These are phyloP conservation scores for Colletotrichum somersetense DNA, from an alignment of 2,329 filamentous ascomycete species.

Conservation along the genomic window DNA sequence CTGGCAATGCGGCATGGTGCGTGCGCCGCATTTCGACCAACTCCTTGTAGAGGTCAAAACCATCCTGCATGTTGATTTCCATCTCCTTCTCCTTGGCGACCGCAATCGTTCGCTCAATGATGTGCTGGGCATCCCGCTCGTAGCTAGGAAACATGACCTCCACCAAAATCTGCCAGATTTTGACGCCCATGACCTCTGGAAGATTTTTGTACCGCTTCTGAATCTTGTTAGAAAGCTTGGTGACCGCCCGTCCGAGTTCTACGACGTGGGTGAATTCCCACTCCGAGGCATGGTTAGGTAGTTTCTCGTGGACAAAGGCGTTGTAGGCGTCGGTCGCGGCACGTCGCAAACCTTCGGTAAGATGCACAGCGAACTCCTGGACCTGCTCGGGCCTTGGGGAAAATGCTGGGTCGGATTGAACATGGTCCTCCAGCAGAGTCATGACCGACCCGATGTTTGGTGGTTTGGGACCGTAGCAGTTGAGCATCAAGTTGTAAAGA, in stretches of 20 bases:
- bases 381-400: slow-evolving; percentile 76
- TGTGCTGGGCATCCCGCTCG: slow-evolving; percentile 87
- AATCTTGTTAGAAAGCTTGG: slow-evolving; percentile 87
- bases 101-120: slow-evolving; percentile 84
- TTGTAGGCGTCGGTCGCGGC: slow-evolving; percentile 86
- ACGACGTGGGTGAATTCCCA: slow-evolving; percentile 96
- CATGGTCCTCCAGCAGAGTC: slow-evolving; percentile 83
- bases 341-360: slow-evolving; percentile 78
- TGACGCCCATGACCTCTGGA: slow-evolving; percentile 84
- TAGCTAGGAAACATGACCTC: slow-evolving; percentile 90
- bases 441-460: slow-evolving; percentile 84
- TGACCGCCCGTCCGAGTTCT: slow-evolving; percentile 86
- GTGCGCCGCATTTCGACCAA: slow-evolving; percentile 87
- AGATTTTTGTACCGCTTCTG: slow-evolving; percentile 92
- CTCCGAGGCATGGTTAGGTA: slow-evolving; percentile 82
- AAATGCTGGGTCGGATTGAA: slow-evolving; percentile 83
- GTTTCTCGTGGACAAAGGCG: slow-evolving; percentile 80
- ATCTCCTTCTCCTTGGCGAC: slow-evolving; percentile 75
- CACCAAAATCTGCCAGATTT: slow-evolving; percentile 77
- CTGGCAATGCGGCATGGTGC: slow-evolving; percentile 80
- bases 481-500: slow-evolving; percentile 87
- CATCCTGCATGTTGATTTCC: slow-evolving; percentile 89
- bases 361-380: slow-evolving; percentile 77
- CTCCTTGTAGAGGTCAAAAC: slow-evolving; percentile 93
- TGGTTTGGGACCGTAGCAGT: slow-evolving; percentile 90